Evolutionary conservation across 2,329 filamentous ascomycete genomes (phyloP).

Genomic region (Fusarium citri): DNA sequence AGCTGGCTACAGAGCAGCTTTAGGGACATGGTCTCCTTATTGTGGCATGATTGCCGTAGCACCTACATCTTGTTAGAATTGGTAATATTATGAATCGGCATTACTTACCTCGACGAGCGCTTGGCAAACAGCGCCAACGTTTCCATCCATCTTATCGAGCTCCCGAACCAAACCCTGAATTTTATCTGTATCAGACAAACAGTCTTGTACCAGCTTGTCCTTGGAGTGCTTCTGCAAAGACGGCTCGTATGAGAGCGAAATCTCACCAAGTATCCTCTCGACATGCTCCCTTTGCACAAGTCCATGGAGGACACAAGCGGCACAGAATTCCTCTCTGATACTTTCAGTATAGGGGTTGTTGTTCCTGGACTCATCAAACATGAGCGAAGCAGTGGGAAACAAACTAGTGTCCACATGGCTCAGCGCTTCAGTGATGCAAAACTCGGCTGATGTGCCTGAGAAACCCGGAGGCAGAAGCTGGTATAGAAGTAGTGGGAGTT

Average conservation of each 20-base stretch:
- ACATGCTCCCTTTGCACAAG: slow-evolving; percentile 84
- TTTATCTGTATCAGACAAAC: slow-evolving; percentile 78
- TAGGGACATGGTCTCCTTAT: slow-evolving; percentile 83
- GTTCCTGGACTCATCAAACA: slow-evolving; percentile 70
- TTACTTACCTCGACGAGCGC: slow-evolving; percentile 75
- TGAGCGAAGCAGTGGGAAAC: slow-evolving; percentile 70
- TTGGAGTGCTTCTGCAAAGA: slow-evolving; percentile 80
- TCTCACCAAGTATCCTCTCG: slow-evolving; percentile 83
- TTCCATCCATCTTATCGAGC: slow-evolving; percentile 90
- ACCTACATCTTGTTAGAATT: slow-evolving; percentile 58
- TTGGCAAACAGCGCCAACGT: slow-evolving; percentile 85
- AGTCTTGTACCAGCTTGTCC: slow-evolving; percentile 82
- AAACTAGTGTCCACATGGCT: slow-evolving; percentile 84
- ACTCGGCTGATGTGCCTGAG: slow-evolving; percentile 79
- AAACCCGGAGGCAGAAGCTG: slow-evolving; percentile 72
- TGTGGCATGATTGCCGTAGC: slow-evolving; percentile 74
- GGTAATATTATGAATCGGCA: neutral
- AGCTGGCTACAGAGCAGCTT: slow-evolving; percentile 79
- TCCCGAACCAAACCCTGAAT: slow-evolving; percentile 82
- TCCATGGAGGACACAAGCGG: slow-evolving; percentile 88
- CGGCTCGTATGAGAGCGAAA: slow-evolving; percentile 82
- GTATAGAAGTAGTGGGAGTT: slow-evolving; percentile 66
- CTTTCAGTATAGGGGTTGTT: slow-evolving; percentile 69
- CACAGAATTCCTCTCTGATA: slow-evolving; percentile 80
- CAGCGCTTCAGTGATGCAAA: slow-evolving; percentile 76